Evolutionary conservation across 2,329 filamentous ascomycete species (phyloP).

Genomic region (Fusarium penzigii): DNA sequence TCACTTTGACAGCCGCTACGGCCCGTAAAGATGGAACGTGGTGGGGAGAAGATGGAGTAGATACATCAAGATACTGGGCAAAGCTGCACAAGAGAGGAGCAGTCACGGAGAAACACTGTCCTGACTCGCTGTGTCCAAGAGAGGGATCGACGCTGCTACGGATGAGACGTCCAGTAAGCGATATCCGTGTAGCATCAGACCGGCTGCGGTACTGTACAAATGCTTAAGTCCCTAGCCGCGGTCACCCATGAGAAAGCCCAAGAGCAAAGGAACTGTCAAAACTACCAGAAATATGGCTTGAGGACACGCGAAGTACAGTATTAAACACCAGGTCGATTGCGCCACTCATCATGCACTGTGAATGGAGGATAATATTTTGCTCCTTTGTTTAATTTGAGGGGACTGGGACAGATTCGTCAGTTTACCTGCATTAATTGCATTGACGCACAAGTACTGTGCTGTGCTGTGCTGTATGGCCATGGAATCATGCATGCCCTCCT

Average conservation of each 20-base stretch:
- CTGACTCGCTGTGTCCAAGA: conserved; percentile 6
- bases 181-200: conserved; percentile 4
- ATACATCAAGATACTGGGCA: conserved; percentile 15
- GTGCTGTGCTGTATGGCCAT: too few species aligned
- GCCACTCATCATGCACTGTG: too few species aligned
- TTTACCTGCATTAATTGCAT: too few species aligned
- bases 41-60: conserved; percentile 16
- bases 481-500: too few species aligned
- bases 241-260: conserved; percentile 6
- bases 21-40: conserved; percentile 27
- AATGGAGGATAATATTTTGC: too few species aligned
- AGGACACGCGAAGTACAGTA: not conserved
- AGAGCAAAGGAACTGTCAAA: not conserved
- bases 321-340: too few species aligned
- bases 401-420: too few species aligned
- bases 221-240: conserved; percentile 7
- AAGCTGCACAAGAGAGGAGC: conserved; percentile 17
- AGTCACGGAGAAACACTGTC: conserved; percentile 15
- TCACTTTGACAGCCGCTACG: conserved; percentile 26
- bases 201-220: not conserved
- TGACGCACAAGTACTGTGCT: too few species aligned
- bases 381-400: too few species aligned
- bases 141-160: too few species aligned
- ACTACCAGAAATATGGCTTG: not conserved
- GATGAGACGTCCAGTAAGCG: not conserved